These are phyloP conservation scores for Globisporangium canariense DNA, from an alignment of 352 stramenopile species.

Conservation along the genomic window DNA sequence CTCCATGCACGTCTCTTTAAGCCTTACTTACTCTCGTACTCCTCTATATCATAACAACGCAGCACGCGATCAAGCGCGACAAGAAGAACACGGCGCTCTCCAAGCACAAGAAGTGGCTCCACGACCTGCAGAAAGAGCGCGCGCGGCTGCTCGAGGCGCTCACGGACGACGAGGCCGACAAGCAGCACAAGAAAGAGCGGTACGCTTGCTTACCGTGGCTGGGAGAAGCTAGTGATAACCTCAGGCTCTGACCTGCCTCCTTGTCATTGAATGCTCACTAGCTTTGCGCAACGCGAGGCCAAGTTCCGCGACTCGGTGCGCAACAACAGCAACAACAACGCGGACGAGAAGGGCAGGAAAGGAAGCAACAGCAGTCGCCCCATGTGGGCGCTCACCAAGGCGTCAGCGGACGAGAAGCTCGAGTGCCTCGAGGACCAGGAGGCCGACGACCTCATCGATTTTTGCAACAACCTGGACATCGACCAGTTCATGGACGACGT, in stretches of 20 bases:
- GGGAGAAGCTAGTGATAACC: background rate
- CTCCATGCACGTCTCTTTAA: background rate
- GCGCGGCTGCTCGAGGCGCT: constrained; percentile 78
- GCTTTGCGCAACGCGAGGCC: constrained; percentile 71
- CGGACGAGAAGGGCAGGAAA: constrained; percentile 15
- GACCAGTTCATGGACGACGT: constrained; percentile 94
- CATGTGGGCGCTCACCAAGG: constrained; percentile 92
- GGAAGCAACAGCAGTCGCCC: constrained; percentile 39
- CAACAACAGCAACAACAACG: constrained; percentile 23
- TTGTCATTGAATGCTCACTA: constrained; percentile 11
- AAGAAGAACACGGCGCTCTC: constrained; percentile 91
- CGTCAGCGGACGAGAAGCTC: constrained; percentile 71
- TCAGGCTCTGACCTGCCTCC: background rate
- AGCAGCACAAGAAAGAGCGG: constrained; percentile 62
- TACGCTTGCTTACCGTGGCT: constrained; percentile 17
- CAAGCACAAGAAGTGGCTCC: constrained; percentile 92
- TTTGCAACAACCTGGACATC: constrained; percentile 92
- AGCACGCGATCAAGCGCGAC: constrained; percentile 82
- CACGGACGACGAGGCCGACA: constrained; percentile 62
- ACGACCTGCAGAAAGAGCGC: constrained; percentile 91
- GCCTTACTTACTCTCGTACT: constrained; percentile 6
- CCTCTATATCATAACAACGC: background rate
- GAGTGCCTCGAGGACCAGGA: constrained; percentile 74
- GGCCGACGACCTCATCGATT: constrained; percentile 91
- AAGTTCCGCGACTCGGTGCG: constrained; percentile 69